phyloP scores from a whole-genome alignment of 768 basidiomycete genomes.

The Infundibulicybe gibba region DNA sequence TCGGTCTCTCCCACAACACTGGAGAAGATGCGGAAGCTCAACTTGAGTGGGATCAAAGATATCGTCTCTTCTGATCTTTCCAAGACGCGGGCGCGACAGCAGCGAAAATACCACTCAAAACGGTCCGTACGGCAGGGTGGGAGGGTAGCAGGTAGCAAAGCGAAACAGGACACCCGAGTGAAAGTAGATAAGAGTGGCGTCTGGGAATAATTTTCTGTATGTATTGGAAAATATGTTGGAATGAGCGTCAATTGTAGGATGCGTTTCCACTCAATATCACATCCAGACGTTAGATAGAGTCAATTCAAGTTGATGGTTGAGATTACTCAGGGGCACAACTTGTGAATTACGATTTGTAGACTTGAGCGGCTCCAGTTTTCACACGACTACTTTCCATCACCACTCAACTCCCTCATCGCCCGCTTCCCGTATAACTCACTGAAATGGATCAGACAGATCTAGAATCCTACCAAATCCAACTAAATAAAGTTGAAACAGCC shows the following conservation, averaged over 20 bases:
- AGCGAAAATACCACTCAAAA: conserved; percentile 79
- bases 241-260: no score
- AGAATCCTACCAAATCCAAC: conserved; percentile 87
- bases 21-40: conserved; percentile 37
- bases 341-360: no score
- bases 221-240: no score
- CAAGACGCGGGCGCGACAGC: conserved; percentile 55
- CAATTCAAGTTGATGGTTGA: background rate
- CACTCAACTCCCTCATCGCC: no score
- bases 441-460: conserved; percentile 69
- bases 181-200: conserved; percentile 55
- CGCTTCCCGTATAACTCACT: no score
- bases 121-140: conserved; percentile 59
- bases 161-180: conserved; percentile 71
- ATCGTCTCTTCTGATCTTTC: conserved; percentile 61
- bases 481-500: conserved; percentile 83
- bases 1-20: conserved; percentile 39
- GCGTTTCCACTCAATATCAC: background rate
- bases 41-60: conserved; percentile 45
- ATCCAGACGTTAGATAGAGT: background rate
- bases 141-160: conserved; percentile 78
- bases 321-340: no score
- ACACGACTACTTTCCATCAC: no score
- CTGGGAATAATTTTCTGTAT: conserved; percentile 67
- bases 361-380: no score